A percentile compares a stretch with the other conserved stretches of the same genome.
These are phyloP conservation scores for Entonaema liquescens DNA, from an alignment of 495 filamentous ascomycete genomes.

Conservation along the genomic window DNA sequence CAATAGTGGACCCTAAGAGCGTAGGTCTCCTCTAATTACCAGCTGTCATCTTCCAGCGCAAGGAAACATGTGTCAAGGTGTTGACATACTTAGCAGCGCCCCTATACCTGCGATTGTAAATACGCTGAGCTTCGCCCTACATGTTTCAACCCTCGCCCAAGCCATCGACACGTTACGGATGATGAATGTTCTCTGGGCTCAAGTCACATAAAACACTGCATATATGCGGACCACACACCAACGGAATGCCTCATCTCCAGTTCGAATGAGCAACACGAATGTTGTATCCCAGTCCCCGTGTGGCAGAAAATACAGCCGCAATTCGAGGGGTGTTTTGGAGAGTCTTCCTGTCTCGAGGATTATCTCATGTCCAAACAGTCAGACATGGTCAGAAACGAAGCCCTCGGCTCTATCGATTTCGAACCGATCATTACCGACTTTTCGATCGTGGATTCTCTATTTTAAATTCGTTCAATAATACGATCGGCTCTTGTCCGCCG, in stretches of 20 bases:
- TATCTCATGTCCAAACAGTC: not conserved
- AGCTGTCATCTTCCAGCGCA: not conserved
- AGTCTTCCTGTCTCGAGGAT: not conserved
- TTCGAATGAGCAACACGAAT: constrained; percentile 23
- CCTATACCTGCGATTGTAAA: constrained; percentile 32
- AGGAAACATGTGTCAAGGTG: not conserved
- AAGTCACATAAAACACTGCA: constrained; percentile 32
- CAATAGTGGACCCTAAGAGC: not conserved
- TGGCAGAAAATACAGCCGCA: not conserved
- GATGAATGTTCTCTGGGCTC: constrained; percentile 35
- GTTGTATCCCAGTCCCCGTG: constrained; percentile 20
- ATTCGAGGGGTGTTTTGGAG: not conserved
- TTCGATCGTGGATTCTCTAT: not conserved
- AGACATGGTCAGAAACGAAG: not conserved
- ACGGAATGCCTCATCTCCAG: constrained; percentile 24
- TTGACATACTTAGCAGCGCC: constrained; percentile 10
- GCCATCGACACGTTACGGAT: constrained; percentile 32
- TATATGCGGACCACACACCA: constrained; percentile 33
- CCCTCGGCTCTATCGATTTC: not conserved
- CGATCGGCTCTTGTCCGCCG: not conserved
- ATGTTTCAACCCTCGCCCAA: constrained; percentile 20
- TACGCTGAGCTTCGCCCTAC: constrained; percentile 28
- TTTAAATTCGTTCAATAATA: not conserved
- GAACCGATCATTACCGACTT: not conserved
- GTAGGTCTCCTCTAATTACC: constrained; percentile 6